Conservation (phyloP, 106 monocot genomes). For the Gastrodia elata region DNA sequence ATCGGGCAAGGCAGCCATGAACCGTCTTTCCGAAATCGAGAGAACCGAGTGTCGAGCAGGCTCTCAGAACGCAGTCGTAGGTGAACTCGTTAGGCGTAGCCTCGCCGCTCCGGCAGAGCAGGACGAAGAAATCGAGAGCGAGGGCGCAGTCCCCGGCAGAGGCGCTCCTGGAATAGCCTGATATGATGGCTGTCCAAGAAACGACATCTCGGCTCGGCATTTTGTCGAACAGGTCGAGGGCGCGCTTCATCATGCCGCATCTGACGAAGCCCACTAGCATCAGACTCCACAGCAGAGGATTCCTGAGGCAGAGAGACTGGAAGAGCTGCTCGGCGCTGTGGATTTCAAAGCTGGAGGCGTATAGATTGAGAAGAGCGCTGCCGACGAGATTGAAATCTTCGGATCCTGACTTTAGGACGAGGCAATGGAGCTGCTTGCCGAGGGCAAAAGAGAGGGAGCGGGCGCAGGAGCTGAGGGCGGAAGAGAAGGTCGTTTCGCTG, state of each 20-base stretch:
- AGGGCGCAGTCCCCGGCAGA: neutral
- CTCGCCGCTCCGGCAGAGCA: neutral
- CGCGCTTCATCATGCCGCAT: constrained; percentile 18
- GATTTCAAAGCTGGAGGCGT: constrained; percentile 27
- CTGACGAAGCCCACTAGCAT: constrained; percentile 30
- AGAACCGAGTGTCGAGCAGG: constrained; percentile 18
- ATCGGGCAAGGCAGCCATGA: constrained; percentile 19
- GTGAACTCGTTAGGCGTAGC: constrained; percentile 27
- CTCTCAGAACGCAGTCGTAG: constrained; percentile 22
- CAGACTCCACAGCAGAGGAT: constrained; percentile 23
- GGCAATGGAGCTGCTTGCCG: constrained; percentile 16
- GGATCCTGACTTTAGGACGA: constrained; percentile 20
- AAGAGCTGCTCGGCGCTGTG: constrained; percentile 8
- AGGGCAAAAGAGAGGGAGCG: neutral
- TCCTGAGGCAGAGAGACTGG: constrained; percentile 12
- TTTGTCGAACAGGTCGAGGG: constrained; percentile 19
- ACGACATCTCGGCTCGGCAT: constrained; percentile 20
- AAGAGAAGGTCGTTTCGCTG: constrained; percentile 22
- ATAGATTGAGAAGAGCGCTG: constrained; percentile 25
- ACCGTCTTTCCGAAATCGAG: constrained; percentile 18
- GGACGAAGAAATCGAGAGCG: constrained; percentile 21
- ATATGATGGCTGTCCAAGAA: constrained; percentile 33
- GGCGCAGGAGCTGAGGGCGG: constrained; percentile 11
- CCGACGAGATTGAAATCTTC: constrained; percentile 25
- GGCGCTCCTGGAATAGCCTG: constrained; percentile 12